These are phyloP conservation scores for Wickerhamiella nectarea DNA, from an alignment of 805 yeast genomes.

Conservation along the genomic window DNA sequence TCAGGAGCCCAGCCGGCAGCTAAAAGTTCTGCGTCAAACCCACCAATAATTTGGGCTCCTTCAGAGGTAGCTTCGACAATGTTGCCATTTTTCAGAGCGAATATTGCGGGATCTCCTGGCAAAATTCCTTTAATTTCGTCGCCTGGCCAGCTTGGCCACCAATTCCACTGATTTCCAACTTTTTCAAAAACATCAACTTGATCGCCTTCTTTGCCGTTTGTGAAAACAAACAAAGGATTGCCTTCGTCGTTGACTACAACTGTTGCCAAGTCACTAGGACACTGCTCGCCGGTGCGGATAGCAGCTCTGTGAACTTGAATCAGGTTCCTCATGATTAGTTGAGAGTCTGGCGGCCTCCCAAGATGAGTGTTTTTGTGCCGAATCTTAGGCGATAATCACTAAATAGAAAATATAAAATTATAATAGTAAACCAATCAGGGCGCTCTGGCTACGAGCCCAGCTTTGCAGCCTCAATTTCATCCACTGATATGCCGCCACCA, in stretches of 20 bases:
- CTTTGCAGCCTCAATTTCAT: too few relatives aligned
- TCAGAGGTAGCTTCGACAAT: conserved; percentile 42
- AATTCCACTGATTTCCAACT: conserved; percentile 2
- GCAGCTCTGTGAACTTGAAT: conserved; percentile 11
- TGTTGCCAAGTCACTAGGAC: conserved; percentile 8
- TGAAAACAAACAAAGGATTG: conserved; percentile 6
- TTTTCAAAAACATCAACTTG: conserved; percentile 1
- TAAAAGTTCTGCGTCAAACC: conserved; percentile 59
- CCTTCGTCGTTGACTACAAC: conserved; percentile 9
- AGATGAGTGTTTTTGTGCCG: neutral
- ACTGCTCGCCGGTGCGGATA: conserved; percentile 7
- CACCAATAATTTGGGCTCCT: conserved; percentile 60
- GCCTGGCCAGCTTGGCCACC: conserved; percentile 12
- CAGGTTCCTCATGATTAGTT: conserved; percentile 11
- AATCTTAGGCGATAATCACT: too few relatives aligned
- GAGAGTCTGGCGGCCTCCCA: neutral
- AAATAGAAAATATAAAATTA: too few relatives aligned
- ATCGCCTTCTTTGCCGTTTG: conserved; percentile 2
- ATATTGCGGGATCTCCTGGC: conserved; percentile 50
- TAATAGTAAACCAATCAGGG: too few relatives aligned
- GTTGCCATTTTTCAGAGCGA: conserved; percentile 66
- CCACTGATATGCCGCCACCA: too few relatives aligned
- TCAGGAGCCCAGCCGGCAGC: conserved; percentile 84
- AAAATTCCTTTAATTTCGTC: conserved; percentile 26
- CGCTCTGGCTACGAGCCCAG: too few relatives aligned